A percentile compares a stretch with the other conserved stretches of the same genome.
Evolutionary conservation across 2,329 filamentous ascomycete species (phyloP).

Genomic region (Neocatenulostroma microsporum): DNA sequence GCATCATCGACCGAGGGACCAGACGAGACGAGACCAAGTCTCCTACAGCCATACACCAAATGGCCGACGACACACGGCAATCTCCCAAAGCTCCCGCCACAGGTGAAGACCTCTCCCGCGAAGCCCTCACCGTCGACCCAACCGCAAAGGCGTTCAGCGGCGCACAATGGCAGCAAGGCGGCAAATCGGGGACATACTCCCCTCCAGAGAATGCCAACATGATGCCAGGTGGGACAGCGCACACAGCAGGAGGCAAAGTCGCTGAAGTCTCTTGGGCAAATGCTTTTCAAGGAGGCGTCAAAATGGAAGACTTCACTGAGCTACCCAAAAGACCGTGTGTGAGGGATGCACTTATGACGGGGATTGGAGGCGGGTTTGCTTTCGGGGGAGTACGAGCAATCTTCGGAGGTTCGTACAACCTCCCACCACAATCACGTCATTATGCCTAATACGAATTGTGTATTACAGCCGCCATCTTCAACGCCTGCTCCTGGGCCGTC

Average conservation of each 20-base stretch:
- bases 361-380: slow-evolving; percentile 71
- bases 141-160: slow-evolving; percentile 28
- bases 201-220: slow-evolving; percentile 45
- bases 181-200: slow-evolving; percentile 16
- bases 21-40: too few species aligned
- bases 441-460: not conserved
- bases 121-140: slow-evolving; percentile 25
- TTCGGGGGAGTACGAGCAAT: slow-evolving; percentile 68
- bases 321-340: slow-evolving; percentile 77
- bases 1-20: too few species aligned
- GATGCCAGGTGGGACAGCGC: slow-evolving; percentile 49
- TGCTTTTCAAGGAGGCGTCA: slow-evolving; percentile 56
- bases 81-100: slow-evolving; percentile 27
- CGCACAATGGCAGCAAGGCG: slow-evolving; percentile 28
- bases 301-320: slow-evolving; percentile 59
- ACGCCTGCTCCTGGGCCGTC: slow-evolving; percentile 78
- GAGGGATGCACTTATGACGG: slow-evolving; percentile 71
- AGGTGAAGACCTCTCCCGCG: slow-evolving; percentile 21
- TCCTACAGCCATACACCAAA: slow-evolving; percentile 18
- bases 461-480: slow-evolving; percentile 49
- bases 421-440: not conserved
- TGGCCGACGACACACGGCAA: slow-evolving; percentile 42
- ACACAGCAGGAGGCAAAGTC: slow-evolving; percentile 57
- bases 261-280: slow-evolving; percentile 47
- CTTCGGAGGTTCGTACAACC: slow-evolving; percentile 55